Conservation (phyloP, 805 yeast species). For the Candida silvicultrix region DNA sequence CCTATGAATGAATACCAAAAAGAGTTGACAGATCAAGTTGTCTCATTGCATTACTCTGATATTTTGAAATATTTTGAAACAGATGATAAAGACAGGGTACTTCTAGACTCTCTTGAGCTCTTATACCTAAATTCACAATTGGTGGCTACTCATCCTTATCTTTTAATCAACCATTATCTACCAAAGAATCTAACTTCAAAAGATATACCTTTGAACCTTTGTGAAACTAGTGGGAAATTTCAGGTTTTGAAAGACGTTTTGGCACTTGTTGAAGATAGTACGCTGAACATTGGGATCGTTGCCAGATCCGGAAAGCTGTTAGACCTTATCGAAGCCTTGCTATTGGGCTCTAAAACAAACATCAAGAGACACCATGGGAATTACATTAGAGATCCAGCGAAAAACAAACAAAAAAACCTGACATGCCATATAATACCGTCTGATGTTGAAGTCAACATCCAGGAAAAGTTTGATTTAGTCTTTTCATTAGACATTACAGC, state of each 20-base stretch:
- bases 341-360: conserved; percentile 53
- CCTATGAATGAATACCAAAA: conserved; percentile 84
- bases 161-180: conserved; percentile 76
- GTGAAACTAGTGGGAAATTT: conserved; percentile 83
- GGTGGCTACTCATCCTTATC: conserved; percentile 85
- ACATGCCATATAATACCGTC: conserved; percentile 17
- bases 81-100: conserved; percentile 43
- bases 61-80: conserved; percentile 79
- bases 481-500: conserved; percentile 61
- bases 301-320: conserved; percentile 62
- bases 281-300: conserved; percentile 58
- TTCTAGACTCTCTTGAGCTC: conserved; percentile 69
- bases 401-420: conserved; percentile 21
- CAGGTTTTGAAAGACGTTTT: conserved; percentile 60
- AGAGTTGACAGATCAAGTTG: conserved; percentile 85
- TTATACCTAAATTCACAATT: conserved; percentile 70
- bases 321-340: conserved; percentile 68
- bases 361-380: conserved; percentile 59
- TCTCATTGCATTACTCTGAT: conserved; percentile 86
- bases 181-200: conserved; percentile 72
- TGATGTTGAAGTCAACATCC: conserved; percentile 5
- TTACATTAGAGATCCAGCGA: conserved; percentile 46
- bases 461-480: conserved; percentile 44
- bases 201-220: conserved; percentile 64
- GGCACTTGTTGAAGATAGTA: conserved; percentile 40